Percentiles rank a stretch among this genome's conserved stretches.
phyloP scores from a whole-genome alignment of 1,284 basidiomycete genomes.

The Cerrena zonata region DNA sequence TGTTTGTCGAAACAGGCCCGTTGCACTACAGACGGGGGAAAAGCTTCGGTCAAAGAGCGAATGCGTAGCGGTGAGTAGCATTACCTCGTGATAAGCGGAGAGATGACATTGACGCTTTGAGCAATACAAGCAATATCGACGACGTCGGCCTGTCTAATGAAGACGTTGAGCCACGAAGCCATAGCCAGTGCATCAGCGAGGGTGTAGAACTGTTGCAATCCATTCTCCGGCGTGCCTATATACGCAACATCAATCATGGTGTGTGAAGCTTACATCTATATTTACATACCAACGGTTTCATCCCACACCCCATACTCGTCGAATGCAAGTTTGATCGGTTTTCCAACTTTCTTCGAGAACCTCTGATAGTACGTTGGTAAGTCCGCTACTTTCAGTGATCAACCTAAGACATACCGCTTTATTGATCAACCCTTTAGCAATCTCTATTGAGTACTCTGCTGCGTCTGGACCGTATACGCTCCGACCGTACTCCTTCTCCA shows the following conservation, averaged over 20 bases:
- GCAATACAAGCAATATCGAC: constrained; percentile 62
- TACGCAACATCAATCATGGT: not conserved
- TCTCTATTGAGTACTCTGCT: too few relatives aligned
- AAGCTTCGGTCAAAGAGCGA: too few relatives aligned
- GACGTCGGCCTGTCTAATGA: constrained; percentile 55
- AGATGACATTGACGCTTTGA: constrained; percentile 56
- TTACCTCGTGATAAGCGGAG: constrained; percentile 34
- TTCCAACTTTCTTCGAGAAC: constrained; percentile 17
- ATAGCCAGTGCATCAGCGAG: constrained; percentile 56
- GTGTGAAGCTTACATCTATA: not conserved
- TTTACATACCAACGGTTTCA: constrained; percentile 23
- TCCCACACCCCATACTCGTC: constrained; percentile 62
- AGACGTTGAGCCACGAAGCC: constrained; percentile 59
- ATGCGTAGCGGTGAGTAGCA: too few relatives aligned
- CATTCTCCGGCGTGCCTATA: constrained; percentile 39
- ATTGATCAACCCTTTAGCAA: too few relatives aligned
- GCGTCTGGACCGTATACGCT: too few relatives aligned
- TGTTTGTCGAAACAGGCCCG: too few relatives aligned
- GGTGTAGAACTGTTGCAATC: constrained; percentile 57
- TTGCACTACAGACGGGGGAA: too few relatives aligned
- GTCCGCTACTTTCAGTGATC: too few relatives aligned
- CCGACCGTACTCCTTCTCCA: too few relatives aligned
- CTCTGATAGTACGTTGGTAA: constrained; percentile 17
- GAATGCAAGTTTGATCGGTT: constrained; percentile 32
- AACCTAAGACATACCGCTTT: too few relatives aligned